Base-by-base conservation (phyloP, 768 basidiomycete species). In the Pluteus cervinus region DNA sequence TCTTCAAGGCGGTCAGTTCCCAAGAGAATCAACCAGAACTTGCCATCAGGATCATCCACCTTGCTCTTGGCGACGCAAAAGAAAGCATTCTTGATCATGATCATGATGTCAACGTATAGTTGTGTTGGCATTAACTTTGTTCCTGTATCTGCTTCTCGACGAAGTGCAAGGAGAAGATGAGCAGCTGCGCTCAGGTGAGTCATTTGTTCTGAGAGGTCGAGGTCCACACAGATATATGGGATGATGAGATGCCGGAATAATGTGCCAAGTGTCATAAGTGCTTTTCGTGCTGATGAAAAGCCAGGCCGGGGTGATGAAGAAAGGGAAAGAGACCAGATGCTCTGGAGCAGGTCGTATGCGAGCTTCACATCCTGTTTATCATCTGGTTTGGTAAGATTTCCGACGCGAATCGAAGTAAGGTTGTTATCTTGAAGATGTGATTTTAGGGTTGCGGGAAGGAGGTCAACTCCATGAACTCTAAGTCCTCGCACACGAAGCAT, bases 321-420 rank as follows among this genome's bases (percentile, higher is more conserved):
- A 6, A 31, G 24, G 0, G 53, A 53, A 4, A 63, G 50, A 0
- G 18, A 24, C 57, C 56, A 58, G 10, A 61, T 41, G 2, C 42
- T 51, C 20, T 39, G 39, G 1, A 61, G 46, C 7, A 62, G 32
- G 9, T 48, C 39, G 39, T 40, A 58, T 3, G 49, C 49, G 1
- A 60, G 43, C 9, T 39, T 36, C 10, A 63, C 61, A 41, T 63
- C 56, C 38, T 65, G 62, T n/a, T 40, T 39, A 34, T 62, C 60
- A 16, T 56, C 40, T 10, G 57, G 53, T 15, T 58, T 56, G 20
- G 61, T 44, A 1, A 55, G 24, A 6, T 34, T n/a, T 15, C 49
- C 23, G 17, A 54, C 39, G 11, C 38, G 46, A 1, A 31, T 32
- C 3, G 24, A 5, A 2, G 41, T 29, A 2, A 44, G 14, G 9